These are phyloP conservation scores for Sporormia fimetaria DNA, from an alignment of 495 filamentous ascomycete genomes.

Conservation along the genomic window DNA sequence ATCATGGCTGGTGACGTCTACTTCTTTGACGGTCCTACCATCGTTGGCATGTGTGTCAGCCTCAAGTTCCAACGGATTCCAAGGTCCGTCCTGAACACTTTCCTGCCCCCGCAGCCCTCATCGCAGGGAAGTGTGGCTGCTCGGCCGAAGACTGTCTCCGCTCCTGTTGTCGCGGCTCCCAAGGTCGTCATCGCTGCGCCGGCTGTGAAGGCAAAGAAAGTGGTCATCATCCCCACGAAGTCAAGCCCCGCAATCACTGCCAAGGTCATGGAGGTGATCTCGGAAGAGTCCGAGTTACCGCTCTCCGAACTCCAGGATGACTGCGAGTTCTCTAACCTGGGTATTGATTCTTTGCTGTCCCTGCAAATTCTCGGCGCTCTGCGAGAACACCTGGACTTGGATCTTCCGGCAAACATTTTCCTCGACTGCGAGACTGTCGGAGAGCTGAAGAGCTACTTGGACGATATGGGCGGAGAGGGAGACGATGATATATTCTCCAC, in stretches of 20 bases:
- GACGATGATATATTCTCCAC: conserved; percentile 35
- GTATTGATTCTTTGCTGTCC: conserved; percentile 18
- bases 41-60: conserved; percentile 15
- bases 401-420: conserved; percentile 33
- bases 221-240: too few species aligned
- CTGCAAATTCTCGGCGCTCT: conserved; percentile 11
- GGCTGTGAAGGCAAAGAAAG: too few species aligned
- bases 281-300: conserved; percentile 13
- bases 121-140: too few species aligned
- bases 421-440: too few species aligned
- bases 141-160: too few species aligned
- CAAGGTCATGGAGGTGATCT: conserved; percentile 16
- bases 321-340: conserved; percentile 2
- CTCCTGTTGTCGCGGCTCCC: too few species aligned
- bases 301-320: conserved; percentile 8
- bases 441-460: conserved; percentile 31
- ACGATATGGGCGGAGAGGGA: conserved; percentile 35
- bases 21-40: conserved; percentile 36
- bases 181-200: neutral
- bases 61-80: too few species aligned
- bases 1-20: conserved; percentile 44
- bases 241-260: too few species aligned
- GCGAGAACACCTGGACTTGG: conserved; percentile 20
- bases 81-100: too few species aligned
- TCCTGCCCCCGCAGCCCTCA: conserved; percentile 4